A percentile compares a stretch with the other conserved stretches of the same genome.
phyloP scores from a whole-genome alignment of 176 grass and related monocot species.

The Urochloa ruziziensis region DNA sequence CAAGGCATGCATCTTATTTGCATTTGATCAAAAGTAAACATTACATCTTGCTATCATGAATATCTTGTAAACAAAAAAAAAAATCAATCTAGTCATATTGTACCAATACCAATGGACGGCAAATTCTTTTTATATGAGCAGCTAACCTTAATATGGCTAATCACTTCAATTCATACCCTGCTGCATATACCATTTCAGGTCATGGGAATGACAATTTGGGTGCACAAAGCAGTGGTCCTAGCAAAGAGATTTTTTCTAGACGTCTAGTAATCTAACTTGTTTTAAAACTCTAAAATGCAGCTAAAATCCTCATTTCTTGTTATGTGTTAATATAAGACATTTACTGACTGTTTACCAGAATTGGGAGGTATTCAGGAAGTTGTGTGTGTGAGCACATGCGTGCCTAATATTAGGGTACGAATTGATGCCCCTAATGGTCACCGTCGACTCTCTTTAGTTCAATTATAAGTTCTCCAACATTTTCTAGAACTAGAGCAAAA shows the following conservation, averaged over 20 bases:
- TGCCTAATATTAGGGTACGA: neutral
- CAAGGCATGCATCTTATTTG: neutral
- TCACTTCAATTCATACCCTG: neutral
- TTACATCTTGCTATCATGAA: neutral
- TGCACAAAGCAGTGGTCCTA: neutral
- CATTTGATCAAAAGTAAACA: neutral
- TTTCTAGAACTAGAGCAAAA: no score
- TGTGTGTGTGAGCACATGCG: neutral
- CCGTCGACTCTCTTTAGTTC: no score
- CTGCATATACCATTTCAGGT: neutral
- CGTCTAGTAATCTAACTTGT: neutral
- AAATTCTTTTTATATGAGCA: neutral
- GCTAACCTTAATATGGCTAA: neutral
- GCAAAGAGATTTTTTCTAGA: neutral
- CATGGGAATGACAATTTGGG: neutral
- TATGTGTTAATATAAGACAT: neutral
- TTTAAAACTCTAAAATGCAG: neutral
- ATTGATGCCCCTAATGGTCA: neutral
- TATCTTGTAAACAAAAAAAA: neutral
- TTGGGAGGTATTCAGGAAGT: neutral
- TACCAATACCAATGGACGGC: neutral
- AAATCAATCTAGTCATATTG: neutral
- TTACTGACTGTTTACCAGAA: neutral
- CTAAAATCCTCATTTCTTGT: neutral
- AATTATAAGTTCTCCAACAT: no score